Evolutionary conservation across 176 grass and related monocot species (phyloP).

Genomic region (Phoenix roebelenii): DNA sequence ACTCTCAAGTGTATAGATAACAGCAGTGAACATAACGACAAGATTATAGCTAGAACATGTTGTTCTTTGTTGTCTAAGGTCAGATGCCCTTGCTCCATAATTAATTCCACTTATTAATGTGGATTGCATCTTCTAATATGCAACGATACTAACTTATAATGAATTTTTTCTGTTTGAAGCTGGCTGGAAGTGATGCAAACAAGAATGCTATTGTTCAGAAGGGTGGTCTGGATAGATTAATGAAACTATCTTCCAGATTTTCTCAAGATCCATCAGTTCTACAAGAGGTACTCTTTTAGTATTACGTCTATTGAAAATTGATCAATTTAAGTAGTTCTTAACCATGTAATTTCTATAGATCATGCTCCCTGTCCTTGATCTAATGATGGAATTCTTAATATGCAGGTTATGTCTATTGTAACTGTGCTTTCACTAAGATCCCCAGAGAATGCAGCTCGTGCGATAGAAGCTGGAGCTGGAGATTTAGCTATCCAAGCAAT

Average conservation of each 20-base stretch:
- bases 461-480: conserved; percentile 53
- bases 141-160: conserved; percentile 13
- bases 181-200: conserved; percentile 79
- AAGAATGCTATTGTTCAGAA: conserved; percentile 66
- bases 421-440: conserved; percentile 70
- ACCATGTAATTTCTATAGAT: neutral
- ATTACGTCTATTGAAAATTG: no score
- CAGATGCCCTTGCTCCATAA: neutral
- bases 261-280: conserved; percentile 69
- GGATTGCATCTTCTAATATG: neutral
- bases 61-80: conserved; percentile 93
- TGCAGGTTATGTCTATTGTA: conserved; percentile 76
- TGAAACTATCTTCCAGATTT: conserved; percentile 63
- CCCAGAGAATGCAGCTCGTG: conserved; percentile 70
- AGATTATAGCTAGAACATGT: conserved; percentile 53
- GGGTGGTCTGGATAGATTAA: conserved; percentile 61
- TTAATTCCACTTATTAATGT: conserved; percentile 7
- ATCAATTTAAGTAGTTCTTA: no score
- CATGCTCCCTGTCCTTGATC: no score
- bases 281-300: conserved; percentile 53
- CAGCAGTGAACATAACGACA: conserved; percentile 47
- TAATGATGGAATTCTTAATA: neutral
- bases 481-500: conserved; percentile 61
- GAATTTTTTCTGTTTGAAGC: conserved; percentile 38
- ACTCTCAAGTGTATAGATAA: conserved; percentile 64